Base-by-base conservation (phyloP, 176 grass and related monocot genomes). In the Carex scoparia region DNA sequence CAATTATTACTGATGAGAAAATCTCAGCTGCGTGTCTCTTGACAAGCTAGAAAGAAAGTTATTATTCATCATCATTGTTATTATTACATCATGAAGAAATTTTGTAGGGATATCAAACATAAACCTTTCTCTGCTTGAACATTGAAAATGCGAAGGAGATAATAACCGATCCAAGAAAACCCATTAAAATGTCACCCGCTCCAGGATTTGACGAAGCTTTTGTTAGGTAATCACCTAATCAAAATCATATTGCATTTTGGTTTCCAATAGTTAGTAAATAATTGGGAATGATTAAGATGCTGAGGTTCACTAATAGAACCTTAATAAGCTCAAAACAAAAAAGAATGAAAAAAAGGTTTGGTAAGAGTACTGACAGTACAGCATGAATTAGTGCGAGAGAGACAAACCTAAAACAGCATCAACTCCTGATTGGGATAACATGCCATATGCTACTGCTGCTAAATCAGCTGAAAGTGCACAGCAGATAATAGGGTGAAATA, bases 91-190 rank as follows among this genome's bases (percentile, higher is more conserved):
- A 1, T 44, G 61, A 48, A 81, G 58, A 63, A 78, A 28, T 56
- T 57, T 55, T 56, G 51, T 23, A 32, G 27, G 19, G 23, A 33
- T 32, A 78, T 78, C 51, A 78, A 63, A 55, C 9, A 79, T 28
- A 3, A 58, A 95, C 96, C 96, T 98, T 94, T 87, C 96, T 92
- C 87, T 95, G 93, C 87, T 95, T 92, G 87, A 95, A 98, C 90
- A 98, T 95, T 27, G 96, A 90, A 92, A 98, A 98, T 8, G 96
- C 90, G 69, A 95, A 98, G 69, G 96, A 94, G 87, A 98, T 85
- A 83, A 98, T 95, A 84, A 95, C 96, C 31, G 96, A 94, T 32
- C 96, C 96, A 53, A 98, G 96, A 86, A 98, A 98, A 1, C 96
- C 88, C 96, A 98, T 95, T 3, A 98, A 92, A 38, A 98, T 76